Conservation (phyloP, 257 asterid species). For the Nemophila menziesii region DNA sequence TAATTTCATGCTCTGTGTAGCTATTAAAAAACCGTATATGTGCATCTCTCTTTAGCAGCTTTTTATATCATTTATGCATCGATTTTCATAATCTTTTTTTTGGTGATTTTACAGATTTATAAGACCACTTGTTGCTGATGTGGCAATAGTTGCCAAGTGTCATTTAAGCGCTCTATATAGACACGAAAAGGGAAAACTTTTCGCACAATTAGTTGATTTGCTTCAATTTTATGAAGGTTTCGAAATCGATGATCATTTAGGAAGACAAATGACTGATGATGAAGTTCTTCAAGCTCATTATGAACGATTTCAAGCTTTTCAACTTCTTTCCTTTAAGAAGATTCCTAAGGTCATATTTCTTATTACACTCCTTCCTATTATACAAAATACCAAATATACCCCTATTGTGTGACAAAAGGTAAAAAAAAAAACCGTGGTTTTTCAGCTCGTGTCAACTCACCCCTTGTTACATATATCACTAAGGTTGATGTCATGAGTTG, state of each 20-base stretch:
- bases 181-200: constrained; percentile 86
- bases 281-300: constrained; percentile 91
- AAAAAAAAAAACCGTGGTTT: too few relatives aligned
- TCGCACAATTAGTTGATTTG: constrained; percentile 90
- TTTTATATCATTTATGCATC: not conserved
- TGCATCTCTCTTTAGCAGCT: not conserved
- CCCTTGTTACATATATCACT: too few relatives aligned
- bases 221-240: constrained; percentile 93
- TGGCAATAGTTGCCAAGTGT: constrained; percentile 90
- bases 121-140: constrained; percentile 91
- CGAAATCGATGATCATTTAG: constrained; percentile 87
- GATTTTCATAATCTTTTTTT: constrained; percentile 4
- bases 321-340: constrained; percentile 72
- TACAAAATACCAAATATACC: too few relatives aligned
- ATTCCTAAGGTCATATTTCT: constrained; percentile 59
- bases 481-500: too few relatives aligned
- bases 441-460: too few relatives aligned
- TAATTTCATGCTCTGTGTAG: too few relatives aligned
- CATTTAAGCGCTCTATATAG: constrained; percentile 82
- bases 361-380: constrained; percentile 5
- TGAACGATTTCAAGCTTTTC: constrained; percentile 90
- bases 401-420: too few relatives aligned
- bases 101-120: constrained; percentile 41
- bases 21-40: too few relatives aligned
- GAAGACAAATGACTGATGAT: constrained; percentile 97